Conservation (phyloP, 345 rosid species). For the Physaria fendleri region DNA sequence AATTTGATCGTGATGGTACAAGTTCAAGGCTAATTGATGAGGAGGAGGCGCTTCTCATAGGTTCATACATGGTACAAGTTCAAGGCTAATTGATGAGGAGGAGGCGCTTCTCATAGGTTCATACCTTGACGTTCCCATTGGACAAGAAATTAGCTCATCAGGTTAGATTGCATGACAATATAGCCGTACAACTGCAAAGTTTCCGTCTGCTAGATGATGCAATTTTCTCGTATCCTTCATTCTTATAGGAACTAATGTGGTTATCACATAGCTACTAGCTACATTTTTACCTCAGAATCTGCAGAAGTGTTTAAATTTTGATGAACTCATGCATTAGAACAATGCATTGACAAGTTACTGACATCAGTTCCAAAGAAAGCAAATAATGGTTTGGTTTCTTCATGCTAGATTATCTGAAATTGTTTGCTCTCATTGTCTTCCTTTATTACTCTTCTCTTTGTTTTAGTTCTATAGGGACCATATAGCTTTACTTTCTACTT, state of each 20-base stretch:
- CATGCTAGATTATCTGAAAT: neutral
- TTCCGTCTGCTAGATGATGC: neutral
- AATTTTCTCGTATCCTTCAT: neutral
- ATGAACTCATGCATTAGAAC: conserved; percentile 3
- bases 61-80: conserved; percentile 64
- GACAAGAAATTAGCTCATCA: conserved; percentile 89
- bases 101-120: conserved; percentile 72
- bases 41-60: conserved; percentile 68
- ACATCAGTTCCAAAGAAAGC: neutral
- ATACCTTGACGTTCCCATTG: conserved; percentile 84
- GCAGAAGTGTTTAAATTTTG: neutral
- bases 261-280: neutral
- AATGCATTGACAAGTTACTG: neutral
- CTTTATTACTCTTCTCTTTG: neutral
- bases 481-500: conserved; percentile 3
- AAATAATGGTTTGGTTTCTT: neutral
- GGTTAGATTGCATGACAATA: conserved; percentile 40
- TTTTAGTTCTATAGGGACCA: conserved; percentile 3
- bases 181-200: neutral
- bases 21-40: conserved; percentile 46
- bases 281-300: neutral
- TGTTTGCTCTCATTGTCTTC: neutral
- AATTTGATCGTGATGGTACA: conserved; percentile 63
- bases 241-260: neutral
- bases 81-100: conserved; percentile 54